These are phyloP conservation scores for Gossypium aridum DNA, from an alignment of 441 rosid genomes.

Conservation along the genomic window DNA sequence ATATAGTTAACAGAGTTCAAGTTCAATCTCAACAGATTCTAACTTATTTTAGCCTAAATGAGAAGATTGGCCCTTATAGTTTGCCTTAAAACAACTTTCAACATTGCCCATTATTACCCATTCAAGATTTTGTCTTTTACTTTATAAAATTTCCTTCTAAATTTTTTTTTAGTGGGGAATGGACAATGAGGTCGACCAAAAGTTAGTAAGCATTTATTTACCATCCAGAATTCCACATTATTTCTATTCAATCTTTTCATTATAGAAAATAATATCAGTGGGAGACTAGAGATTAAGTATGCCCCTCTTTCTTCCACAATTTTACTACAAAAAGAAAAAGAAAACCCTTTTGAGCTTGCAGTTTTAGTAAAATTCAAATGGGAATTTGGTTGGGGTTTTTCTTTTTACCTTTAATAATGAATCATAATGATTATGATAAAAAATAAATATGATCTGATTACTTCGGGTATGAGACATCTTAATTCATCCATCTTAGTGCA, in stretches of 20 bases:
- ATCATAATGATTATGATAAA: background rate
- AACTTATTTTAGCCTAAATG: background rate
- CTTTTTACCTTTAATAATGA: background rate
- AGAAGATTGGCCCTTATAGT: background rate
- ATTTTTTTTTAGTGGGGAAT: background rate
- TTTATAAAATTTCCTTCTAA: background rate
- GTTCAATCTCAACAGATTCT: background rate
- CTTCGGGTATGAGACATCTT: slow-evolving; percentile 16
- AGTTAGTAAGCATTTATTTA: background rate
- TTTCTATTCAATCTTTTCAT: background rate
- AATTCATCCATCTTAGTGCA: background rate
- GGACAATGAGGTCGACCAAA: background rate
- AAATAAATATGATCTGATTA: slow-evolving; percentile 15
- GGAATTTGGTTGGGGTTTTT: background rate
- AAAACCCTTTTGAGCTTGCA: background rate
- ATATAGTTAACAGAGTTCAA: background rate
- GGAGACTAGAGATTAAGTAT: background rate
- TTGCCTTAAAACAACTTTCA: background rate
- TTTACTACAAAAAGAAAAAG: background rate
- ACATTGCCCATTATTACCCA: background rate
- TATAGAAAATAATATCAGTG: background rate
- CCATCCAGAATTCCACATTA: background rate
- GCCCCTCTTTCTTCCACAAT: background rate
- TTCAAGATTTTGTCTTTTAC: background rate
- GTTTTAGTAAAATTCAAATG: background rate